phyloP scores from a whole-genome alignment of 108 stramenopile species.

The Pinguiococcus pyrenoidosus region DNA sequence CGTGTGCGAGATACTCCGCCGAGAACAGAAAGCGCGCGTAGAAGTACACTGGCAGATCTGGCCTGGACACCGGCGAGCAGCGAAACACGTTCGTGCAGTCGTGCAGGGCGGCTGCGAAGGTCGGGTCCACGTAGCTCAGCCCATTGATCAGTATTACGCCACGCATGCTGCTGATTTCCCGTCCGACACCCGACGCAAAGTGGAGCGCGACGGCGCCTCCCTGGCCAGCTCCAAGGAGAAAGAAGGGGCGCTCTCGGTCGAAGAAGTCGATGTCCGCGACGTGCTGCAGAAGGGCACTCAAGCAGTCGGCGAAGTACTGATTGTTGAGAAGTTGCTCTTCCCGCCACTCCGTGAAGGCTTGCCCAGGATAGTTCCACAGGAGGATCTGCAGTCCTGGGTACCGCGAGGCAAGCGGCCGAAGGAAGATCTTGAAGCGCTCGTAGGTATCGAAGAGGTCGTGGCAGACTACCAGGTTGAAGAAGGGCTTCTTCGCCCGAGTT shows the following conservation, averaged over 20 bases:
- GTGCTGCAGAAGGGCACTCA: slow-evolving; percentile 48
- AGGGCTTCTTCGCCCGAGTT: slow-evolving; percentile 1
- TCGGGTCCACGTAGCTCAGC: slow-evolving; percentile 55
- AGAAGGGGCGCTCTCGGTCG: slow-evolving; percentile 44
- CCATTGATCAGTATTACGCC: slow-evolving; percentile 57
- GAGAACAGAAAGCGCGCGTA: slow-evolving; percentile 68
- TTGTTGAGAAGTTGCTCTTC: slow-evolving; percentile 58
- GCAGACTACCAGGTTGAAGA: slow-evolving; percentile 61
- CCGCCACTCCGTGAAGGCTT: slow-evolving; percentile 65
- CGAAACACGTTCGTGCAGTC: slow-evolving; percentile 69
- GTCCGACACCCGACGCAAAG: not conserved
- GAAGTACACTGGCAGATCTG: slow-evolving; percentile 76
- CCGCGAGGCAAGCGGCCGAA: slow-evolving; percentile 45
- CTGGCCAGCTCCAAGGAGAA: slow-evolving; percentile 57
- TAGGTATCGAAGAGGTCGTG: slow-evolving; percentile 70
- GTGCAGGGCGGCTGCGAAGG: slow-evolving; percentile 66
- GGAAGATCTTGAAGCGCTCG: slow-evolving; percentile 60
- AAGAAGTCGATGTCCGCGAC: slow-evolving; percentile 32
- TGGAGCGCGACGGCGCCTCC: slow-evolving; percentile 49
- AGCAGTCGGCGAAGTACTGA: slow-evolving; percentile 56
- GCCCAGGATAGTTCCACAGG: slow-evolving; percentile 74
- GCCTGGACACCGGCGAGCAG: slow-evolving; percentile 56
- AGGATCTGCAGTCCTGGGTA: slow-evolving; percentile 60
- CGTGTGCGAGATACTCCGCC: slow-evolving; percentile 52
- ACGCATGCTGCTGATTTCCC: slow-evolving; percentile 15